A percentile compares a stretch with the other conserved stretches of the same genome.
phyloP scores from a whole-genome alignment of 1,284 basidiomycete genomes.

The Malassezia globosa region DNA sequence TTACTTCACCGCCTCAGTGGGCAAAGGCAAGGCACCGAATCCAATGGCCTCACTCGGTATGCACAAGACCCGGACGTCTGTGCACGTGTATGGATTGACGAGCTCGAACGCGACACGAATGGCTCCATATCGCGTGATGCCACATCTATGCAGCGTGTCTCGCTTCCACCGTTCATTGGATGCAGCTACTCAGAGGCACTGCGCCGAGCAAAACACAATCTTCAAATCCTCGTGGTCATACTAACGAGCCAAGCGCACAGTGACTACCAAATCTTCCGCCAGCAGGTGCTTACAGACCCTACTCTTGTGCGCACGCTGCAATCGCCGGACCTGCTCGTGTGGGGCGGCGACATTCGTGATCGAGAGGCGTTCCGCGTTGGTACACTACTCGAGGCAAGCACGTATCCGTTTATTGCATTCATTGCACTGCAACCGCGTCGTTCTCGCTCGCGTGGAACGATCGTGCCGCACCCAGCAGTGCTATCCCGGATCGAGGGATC shows the following conservation, averaged over 20 bases:
- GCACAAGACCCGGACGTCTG: constrained; percentile 1
- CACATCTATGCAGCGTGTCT: not conserved
- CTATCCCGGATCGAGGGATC: constrained; percentile 34
- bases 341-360: constrained; percentile 72
- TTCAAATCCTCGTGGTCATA: constrained; percentile 65
- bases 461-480: constrained; percentile 23
- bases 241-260: constrained; percentile 85
- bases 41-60: not conserved
- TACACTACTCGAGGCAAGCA: constrained; percentile 73
- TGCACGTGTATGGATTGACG: constrained; percentile 7
- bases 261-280: constrained; percentile 73
- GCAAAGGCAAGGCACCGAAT: not conserved
- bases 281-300: constrained; percentile 65
- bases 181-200: constrained; percentile 74
- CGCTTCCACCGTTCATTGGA: constrained; percentile 54
- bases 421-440: constrained; percentile 65
- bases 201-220: constrained; percentile 59
- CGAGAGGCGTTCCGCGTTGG: constrained; percentile 73
- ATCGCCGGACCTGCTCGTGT: constrained; percentile 63
- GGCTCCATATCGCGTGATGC: constrained; percentile 1
- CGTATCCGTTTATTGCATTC: constrained; percentile 84
- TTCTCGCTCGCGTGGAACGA: constrained; percentile 14
- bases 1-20: not conserved
- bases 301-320: constrained; percentile 59
- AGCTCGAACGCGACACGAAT: constrained; percentile 8